phyloP scores from a whole-genome alignment of 2,329 filamentous ascomycete genomes.

The Aspergillus caelatus region DNA sequence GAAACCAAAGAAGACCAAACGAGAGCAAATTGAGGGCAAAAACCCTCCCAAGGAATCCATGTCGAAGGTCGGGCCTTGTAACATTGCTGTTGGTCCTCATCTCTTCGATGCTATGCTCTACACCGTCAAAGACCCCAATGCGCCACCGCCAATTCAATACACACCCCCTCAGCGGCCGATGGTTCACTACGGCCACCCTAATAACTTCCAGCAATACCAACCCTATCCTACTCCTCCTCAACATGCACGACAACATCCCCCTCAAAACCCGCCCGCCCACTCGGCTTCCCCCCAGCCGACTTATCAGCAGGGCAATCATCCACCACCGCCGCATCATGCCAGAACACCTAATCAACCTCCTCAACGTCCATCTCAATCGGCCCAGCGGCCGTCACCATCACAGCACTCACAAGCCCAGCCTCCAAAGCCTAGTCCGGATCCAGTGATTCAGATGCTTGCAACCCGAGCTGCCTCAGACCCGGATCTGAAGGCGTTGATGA shows the following conservation, averaged over 20 bases:
- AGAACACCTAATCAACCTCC: slow-evolving; percentile 13
- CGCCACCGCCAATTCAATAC: slow-evolving; percentile 42
- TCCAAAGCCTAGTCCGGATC: slow-evolving; percentile 50
- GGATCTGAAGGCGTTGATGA: slow-evolving; percentile 54
- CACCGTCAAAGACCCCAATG: slow-evolving; percentile 54
- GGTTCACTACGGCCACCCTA: slow-evolving; percentile 46
- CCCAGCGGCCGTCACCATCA: slow-evolving; percentile 31
- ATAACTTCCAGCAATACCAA: slow-evolving; percentile 46
- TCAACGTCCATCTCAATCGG: slow-evolving; percentile 26
- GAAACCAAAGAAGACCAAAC: slow-evolving; percentile 60
- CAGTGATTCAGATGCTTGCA: slow-evolving; percentile 57
- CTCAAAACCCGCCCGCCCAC: slow-evolving; percentile 29
- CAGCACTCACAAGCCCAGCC: slow-evolving; percentile 37
- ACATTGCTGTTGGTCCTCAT: slow-evolving; percentile 65
- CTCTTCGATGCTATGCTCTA: slow-evolving; percentile 63
- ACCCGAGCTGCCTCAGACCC: slow-evolving; percentile 53
- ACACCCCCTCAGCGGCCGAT: slow-evolving; percentile 44
- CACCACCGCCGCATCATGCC: slow-evolving; percentile 22
- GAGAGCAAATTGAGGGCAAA: slow-evolving; percentile 48
- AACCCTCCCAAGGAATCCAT: slow-evolving; percentile 57
- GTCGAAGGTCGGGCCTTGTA: slow-evolving; percentile 59
- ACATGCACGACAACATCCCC: slow-evolving; percentile 30
- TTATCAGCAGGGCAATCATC: slow-evolving; percentile 27
- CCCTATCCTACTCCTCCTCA: slow-evolving; percentile 37
- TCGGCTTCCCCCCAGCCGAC: slow-evolving; percentile 30